Evolutionary conservation across 2,329 filamentous ascomycete species (phyloP).

Genomic region (Alternaria conjuncta): DNA sequence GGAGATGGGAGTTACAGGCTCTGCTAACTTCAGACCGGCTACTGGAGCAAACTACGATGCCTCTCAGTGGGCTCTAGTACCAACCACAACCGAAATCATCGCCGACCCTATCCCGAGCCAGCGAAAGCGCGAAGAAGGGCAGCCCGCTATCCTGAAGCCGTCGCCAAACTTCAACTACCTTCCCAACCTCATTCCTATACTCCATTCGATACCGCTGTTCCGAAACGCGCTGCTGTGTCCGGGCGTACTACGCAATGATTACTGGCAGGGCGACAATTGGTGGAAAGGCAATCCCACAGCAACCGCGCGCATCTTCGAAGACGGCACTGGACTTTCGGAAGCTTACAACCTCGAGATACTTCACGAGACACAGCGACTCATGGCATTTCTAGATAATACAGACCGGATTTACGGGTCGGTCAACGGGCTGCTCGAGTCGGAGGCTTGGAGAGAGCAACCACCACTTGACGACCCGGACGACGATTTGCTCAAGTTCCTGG

Average conservation of each 20-base stretch:
- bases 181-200: constrained; percentile 65
- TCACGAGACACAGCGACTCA: constrained; percentile 65
- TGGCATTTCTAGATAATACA: constrained; percentile 66
- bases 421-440: constrained; percentile 57
- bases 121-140: constrained; percentile 52
- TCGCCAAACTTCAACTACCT: constrained; percentile 60
- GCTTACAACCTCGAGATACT: constrained; percentile 53
- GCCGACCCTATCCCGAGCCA: constrained; percentile 61
- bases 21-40: constrained; percentile 60
- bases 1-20: constrained; percentile 61
- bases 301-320: constrained; percentile 58
- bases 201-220: constrained; percentile 66
- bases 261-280: constrained; percentile 65
- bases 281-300: constrained; percentile 65
- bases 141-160: constrained; percentile 66
- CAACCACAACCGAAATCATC: constrained; percentile 57
- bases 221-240: constrained; percentile 63
- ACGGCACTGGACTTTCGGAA: constrained; percentile 38
- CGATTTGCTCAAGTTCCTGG: constrained; percentile 55
- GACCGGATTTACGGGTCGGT: constrained; percentile 65
- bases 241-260: constrained; percentile 55
- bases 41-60: constrained; percentile 62
- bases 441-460: constrained; percentile 40
- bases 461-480: constrained; percentile 41
- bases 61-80: constrained; percentile 62